Evolutionary conservation across 2,329 filamentous ascomycete genomes (phyloP).

Genomic region (Lasiodiplodia hormozganensis): DNA sequence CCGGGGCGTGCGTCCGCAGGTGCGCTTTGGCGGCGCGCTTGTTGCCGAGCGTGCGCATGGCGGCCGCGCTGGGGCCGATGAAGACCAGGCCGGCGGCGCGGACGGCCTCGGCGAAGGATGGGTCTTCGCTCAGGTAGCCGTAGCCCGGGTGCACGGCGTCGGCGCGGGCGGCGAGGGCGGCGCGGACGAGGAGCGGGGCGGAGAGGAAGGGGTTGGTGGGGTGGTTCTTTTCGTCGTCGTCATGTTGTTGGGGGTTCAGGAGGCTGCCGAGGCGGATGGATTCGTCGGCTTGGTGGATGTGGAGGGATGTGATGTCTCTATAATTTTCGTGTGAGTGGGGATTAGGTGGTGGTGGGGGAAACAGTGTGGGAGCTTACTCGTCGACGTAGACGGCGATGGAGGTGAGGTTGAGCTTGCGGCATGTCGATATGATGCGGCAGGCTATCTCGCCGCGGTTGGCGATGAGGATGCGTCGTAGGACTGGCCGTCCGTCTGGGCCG

Average conservation of each 20-base stretch:
- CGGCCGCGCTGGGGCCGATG: constrained; percentile 67
- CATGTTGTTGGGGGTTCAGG: constrained; percentile 47
- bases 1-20: constrained; percentile 54
- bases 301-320: constrained; percentile 56
- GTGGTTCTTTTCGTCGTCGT: constrained; percentile 33
- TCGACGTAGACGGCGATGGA: constrained; percentile 64
- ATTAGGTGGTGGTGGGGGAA: too few relatives aligned
- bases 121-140: constrained; percentile 70
- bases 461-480: constrained; percentile 51
- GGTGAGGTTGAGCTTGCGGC: constrained; percentile 56
- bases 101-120: constrained; percentile 64
- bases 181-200: constrained; percentile 55
- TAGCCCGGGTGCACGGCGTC: constrained; percentile 72
- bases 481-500: not conserved
- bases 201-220: constrained; percentile 57
- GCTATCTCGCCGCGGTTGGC: constrained; percentile 68
- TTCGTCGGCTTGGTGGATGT: constrained; percentile 46
- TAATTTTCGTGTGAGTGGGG: not conserved
- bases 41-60: constrained; percentile 64
- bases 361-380: too few relatives aligned
- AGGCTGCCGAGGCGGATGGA: constrained; percentile 46
- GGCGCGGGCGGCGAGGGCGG: constrained; percentile 45
- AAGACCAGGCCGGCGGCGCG: constrained; percentile 63
- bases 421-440: constrained; percentile 58
- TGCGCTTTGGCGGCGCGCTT: constrained; percentile 65